These are phyloP conservation scores for Stereum hirsutum DNA, from an alignment of 1,284 basidiomycete genomes.

Conservation along the genomic window DNA sequence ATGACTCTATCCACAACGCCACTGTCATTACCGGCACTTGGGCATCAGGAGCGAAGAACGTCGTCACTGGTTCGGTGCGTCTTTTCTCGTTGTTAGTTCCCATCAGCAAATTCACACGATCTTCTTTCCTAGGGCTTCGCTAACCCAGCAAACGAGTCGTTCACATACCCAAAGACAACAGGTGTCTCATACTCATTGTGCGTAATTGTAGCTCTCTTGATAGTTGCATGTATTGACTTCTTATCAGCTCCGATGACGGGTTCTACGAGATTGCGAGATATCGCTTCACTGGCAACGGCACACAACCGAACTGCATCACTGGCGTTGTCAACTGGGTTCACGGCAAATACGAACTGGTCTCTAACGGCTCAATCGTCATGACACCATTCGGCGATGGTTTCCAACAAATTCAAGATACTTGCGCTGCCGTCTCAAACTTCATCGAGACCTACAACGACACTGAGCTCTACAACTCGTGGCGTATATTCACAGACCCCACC, in stretches of 20 bases:
- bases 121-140: conserved; percentile 65
- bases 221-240: conserved; percentile 5
- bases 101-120: neutral
- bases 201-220: conserved; percentile 22
- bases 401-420: conserved; percentile 88
- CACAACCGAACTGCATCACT: conserved; percentile 73
- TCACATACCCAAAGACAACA: conserved; percentile 74
- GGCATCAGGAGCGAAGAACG: conserved; percentile 69
- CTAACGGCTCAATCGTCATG: conserved; percentile 73
- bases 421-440: conserved; percentile 78
- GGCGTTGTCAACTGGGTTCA: conserved; percentile 84
- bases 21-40: conserved; percentile 75
- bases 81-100: neutral
- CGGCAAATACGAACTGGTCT: conserved; percentile 57
- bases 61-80: conserved; percentile 80
- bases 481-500: conserved; percentile 46
- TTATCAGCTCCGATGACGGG: conserved; percentile 49
- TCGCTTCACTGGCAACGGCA: conserved; percentile 75
- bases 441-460: conserved; percentile 74
- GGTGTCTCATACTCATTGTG: conserved; percentile 87
- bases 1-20: conserved; percentile 40
- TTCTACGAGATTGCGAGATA: conserved; percentile 86
- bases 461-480: conserved; percentile 46
- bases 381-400: conserved; percentile 74
- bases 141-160: conserved; percentile 70